A percentile compares a stretch with the other conserved stretches of the same genome.
These are phyloP conservation scores for Pichia deserticola DNA, from an alignment of 805 yeast genomes.

Conservation along the genomic window DNA sequence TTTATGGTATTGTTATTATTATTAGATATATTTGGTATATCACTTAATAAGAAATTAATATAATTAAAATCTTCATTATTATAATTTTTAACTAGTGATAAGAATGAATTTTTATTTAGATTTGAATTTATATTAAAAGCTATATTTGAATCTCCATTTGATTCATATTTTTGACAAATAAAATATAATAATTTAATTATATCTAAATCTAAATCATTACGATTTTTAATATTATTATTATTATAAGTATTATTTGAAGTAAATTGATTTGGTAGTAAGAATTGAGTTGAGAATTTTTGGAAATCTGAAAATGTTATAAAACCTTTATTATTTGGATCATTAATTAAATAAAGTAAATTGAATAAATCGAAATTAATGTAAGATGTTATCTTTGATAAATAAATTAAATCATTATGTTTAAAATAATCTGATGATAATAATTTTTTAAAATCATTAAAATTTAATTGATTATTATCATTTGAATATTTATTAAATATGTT, in stretches of 20 bases:
- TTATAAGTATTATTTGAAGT: no score
- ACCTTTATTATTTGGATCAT: slow-evolving; percentile 70
- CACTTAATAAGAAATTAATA: slow-evolving; percentile 11
- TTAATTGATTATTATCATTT: slow-evolving; percentile 26
- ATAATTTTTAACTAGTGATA: slow-evolving; percentile 5
- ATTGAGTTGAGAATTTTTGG: slow-evolving; percentile 55
- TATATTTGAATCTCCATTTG: neutral
- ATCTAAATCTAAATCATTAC: slow-evolving; percentile 42
- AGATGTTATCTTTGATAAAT: slow-evolving; percentile 20
- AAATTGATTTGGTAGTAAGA: slow-evolving; percentile 15
- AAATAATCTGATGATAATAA: slow-evolving; percentile 37
- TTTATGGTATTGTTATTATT: neutral
- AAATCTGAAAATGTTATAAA: slow-evolving; percentile 52
- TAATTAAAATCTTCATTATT: slow-evolving; percentile 9
- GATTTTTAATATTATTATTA: slow-evolving; percentile 19
- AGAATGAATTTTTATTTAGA: slow-evolving; percentile 1
- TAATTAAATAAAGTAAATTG: slow-evolving; percentile 70
- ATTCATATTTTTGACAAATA: slow-evolving; percentile 43
- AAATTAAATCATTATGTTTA: slow-evolving; percentile 7
- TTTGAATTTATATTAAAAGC: slow-evolving; percentile 1
- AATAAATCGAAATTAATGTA: slow-evolving; percentile 48
- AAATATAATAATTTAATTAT: slow-evolving; percentile 43
- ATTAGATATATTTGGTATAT: neutral
- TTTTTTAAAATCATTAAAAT: slow-evolving; percentile 30
- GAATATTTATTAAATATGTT: slow-evolving; percentile 39